Base-by-base conservation (phyloP, 768 basidiomycete species). In the Boletus rufocinnamomeus region DNA sequence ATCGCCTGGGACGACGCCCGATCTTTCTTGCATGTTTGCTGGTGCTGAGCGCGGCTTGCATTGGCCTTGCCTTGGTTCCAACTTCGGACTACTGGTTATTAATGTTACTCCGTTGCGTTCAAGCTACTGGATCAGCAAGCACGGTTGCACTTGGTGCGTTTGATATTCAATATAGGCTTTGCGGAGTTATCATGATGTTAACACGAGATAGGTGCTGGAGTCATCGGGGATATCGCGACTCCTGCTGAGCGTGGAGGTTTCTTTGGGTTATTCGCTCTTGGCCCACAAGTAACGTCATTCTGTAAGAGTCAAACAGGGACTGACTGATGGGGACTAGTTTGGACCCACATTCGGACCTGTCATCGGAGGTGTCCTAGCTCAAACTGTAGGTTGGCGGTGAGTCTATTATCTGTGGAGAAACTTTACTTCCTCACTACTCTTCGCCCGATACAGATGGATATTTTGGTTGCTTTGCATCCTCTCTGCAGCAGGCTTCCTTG, bases 111-210 rank as follows among this genome's bases (percentile, higher is more conserved):
- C 82, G 93, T 25, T 90, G 88, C 59, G 38, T 93, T 3, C 92
- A 94, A 76, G 86, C 89, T 2, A 80, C 85, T 3, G 91, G 92
- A 1, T 90, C 87, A 3, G 88, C 91, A 0, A 89, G 89, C 56
- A 90, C 88, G 0, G 79, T 91, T 59, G 89, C 89, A 0, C 76
- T 93, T 23, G 89, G 89, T 82, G 68, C 44, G 69, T 66, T 35
- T 21, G 14, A 19, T 30, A 11, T 37, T 27, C 21, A 34, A 13
- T 30, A 16, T 40, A 30, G 5, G 6, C 40, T 8, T 37, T 30
- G 17, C 8, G 17, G 5, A 58, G 45, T 6, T 35, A 32, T 40
- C 47, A 4, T 41, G n/a, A 21, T 23, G 38, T 52, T 59, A 16
- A 67, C 13, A 23, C 16, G 30, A 40, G 28, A 40, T 62, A 84